These are phyloP conservation scores for Actinomortierella wolfii DNA, from an alignment of 371 early-diverging fungal species.

Conservation along the genomic window DNA sequence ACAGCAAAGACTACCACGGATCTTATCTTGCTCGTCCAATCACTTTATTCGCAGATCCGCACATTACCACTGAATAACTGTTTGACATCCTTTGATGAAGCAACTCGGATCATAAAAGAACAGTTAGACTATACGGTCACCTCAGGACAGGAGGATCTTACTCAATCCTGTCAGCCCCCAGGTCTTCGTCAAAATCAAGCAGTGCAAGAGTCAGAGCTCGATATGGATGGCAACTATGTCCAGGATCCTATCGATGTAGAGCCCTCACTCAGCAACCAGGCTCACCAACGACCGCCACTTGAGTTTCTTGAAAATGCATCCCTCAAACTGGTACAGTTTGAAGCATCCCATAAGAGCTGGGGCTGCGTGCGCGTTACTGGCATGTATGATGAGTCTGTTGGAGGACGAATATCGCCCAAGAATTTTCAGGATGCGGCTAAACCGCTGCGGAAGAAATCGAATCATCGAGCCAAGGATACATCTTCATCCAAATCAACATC, in stretches of 20 bases:
- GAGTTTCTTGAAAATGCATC: conserved; percentile 53
- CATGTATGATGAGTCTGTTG: conserved; percentile 48
- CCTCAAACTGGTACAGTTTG: conserved; percentile 50
- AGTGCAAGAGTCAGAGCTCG: neutral
- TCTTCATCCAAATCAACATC: neutral
- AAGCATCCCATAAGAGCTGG: conserved; percentile 43
- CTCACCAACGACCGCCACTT: conserved; percentile 18
- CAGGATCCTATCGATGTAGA: no score
- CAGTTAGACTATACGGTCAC: conserved; percentile 38
- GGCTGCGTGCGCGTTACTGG: conserved; percentile 45
- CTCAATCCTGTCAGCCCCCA: conserved; percentile 12
- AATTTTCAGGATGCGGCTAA: conserved; percentile 20
- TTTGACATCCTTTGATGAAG: conserved; percentile 38
- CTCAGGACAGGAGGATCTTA: conserved; percentile 35
- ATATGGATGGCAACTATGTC: no score
- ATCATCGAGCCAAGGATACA: conserved; percentile 14
- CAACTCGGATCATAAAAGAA: conserved; percentile 22
- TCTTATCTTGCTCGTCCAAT: conserved; percentile 61
- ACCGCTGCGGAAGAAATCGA: conserved; percentile 23
- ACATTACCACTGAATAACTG: conserved; percentile 59
- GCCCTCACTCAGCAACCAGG: conserved; percentile 36
- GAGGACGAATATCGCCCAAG: conserved; percentile 25
- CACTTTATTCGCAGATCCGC: conserved; percentile 66
- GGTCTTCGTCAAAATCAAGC: conserved; percentile 5
- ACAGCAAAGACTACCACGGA: conserved; percentile 51